Percentiles rank a stretch among this genome's conserved stretches.
Evolutionary conservation across 805 yeast species (phyloP).

Genomic region (Candida michaelii): DNA sequence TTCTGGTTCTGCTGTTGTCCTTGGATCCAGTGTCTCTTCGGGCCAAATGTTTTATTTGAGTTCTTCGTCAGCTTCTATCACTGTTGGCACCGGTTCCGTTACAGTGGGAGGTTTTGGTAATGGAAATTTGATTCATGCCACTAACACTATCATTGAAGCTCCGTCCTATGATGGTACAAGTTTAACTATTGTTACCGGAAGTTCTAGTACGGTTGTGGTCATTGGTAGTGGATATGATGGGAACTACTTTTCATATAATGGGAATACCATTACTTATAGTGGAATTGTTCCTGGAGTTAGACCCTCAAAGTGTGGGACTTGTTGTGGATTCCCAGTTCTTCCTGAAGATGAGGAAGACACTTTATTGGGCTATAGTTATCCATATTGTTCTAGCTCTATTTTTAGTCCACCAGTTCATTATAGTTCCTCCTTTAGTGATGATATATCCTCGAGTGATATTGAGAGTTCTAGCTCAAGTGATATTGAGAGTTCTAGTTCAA

Average conservation of each 20-base stretch:
- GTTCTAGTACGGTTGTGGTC: not conserved
- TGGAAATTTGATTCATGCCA: constrained; percentile 19
- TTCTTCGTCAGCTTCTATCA: constrained; percentile 16
- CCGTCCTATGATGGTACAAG: constrained; percentile 1
- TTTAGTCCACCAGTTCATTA: not conserved
- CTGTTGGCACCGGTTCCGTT: constrained; percentile 15
- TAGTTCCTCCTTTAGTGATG: too few relatives aligned
- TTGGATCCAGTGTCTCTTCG: constrained; percentile 7
- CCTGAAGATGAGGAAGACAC: constrained; percentile 13
- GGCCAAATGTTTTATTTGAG: constrained; percentile 21
- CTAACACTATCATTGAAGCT: constrained; percentile 8
- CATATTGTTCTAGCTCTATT: not conserved
- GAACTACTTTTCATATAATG: constrained; percentile 11
- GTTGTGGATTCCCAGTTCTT: constrained; percentile 14
- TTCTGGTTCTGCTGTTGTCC: constrained; percentile 7
- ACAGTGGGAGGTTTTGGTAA: constrained; percentile 21
- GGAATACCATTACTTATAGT: constrained; percentile 8
- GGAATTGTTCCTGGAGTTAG: constrained; percentile 9
- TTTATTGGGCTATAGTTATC: not conserved
- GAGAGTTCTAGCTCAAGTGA: constrained; percentile 5
- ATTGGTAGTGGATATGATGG: not conserved
- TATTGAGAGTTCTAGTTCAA: not conserved
- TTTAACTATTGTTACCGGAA: not conserved
- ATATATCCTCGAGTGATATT: constrained; percentile 3
- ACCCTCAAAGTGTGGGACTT: constrained; percentile 17